These are phyloP conservation scores for Dichomitus squalens DNA, from an alignment of 1,284 basidiomycete species.

Conservation along the genomic window DNA sequence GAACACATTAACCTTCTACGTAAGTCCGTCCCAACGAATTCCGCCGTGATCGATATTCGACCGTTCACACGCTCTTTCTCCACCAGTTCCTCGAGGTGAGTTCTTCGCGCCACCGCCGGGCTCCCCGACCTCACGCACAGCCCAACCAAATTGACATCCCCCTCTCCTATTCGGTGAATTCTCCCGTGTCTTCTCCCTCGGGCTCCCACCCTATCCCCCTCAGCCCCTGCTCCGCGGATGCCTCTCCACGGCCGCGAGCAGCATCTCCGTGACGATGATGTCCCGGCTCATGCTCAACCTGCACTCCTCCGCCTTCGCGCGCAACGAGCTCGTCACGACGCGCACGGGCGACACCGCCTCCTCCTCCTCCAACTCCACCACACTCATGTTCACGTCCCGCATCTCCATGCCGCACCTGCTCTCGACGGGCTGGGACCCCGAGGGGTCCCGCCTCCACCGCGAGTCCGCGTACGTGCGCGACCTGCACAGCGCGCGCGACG, in stretches of 20 bases:
- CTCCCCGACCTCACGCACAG: background rate
- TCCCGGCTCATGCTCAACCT: slow-evolving; percentile 43
- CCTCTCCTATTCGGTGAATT: background rate
- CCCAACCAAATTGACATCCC: background rate
- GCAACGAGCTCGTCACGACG: slow-evolving; percentile 5
- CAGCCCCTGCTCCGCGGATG: slow-evolving; percentile 33
- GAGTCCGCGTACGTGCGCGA: slow-evolving; percentile 19
- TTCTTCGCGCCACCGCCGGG: slow-evolving; percentile 10
- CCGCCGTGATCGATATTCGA: background rate
- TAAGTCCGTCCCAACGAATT: slow-evolving; percentile 18
- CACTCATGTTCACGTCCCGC: slow-evolving; percentile 32
- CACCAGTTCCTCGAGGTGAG: slow-evolving; percentile 15
- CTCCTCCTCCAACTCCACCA: slow-evolving; percentile 25
- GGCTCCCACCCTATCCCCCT: background rate
- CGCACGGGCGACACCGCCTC: slow-evolving; percentile 14
- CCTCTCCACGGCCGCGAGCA: slow-evolving; percentile 34
- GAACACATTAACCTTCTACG: slow-evolving; percentile 37
- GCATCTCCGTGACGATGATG: slow-evolving; percentile 40
- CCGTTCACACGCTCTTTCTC: background rate
- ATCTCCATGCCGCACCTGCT: slow-evolving; percentile 19
- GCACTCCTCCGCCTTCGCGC: slow-evolving; percentile 22
- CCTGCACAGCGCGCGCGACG: background rate
- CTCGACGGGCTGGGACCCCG: slow-evolving; percentile 1
- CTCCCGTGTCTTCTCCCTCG: background rate
- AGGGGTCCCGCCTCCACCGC: slow-evolving; percentile 5